phyloP scores from a whole-genome alignment of 1,284 basidiomycete species.

The Austroboletus novae-zelandiae region DNA sequence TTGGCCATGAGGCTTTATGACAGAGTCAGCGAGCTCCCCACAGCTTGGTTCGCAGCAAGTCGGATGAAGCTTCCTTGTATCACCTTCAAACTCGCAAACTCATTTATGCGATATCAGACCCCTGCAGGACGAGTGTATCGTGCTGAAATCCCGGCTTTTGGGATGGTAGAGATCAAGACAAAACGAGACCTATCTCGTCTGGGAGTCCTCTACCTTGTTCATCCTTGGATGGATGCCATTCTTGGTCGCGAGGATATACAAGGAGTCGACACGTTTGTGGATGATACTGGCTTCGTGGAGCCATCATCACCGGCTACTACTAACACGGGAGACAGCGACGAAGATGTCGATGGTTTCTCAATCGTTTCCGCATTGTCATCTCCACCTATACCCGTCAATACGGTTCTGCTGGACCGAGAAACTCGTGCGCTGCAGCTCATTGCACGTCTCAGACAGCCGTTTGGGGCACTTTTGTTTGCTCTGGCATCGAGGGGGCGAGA shows the following conservation, averaged over 20 bases:
- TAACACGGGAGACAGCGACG: background rate
- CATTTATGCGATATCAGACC: background rate
- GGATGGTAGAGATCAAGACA: background rate
- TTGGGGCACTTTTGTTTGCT: background rate
- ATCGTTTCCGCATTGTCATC: background rate
- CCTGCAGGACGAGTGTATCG: background rate
- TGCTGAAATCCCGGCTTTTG: background rate
- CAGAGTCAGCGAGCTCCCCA: background rate
- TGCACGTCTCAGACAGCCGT: background rate
- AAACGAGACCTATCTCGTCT: background rate
- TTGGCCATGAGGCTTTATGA: background rate
- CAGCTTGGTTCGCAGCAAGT: background rate
- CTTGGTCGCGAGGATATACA: background rate
- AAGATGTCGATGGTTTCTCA: background rate
- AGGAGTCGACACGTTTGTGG: background rate
- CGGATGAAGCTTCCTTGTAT: background rate
- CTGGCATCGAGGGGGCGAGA: background rate
- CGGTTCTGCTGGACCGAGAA: background rate
- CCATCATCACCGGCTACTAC: background rate
- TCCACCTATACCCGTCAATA: background rate
- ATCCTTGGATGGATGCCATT: background rate
- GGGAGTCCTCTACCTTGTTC: background rate
- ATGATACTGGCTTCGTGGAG: background rate
- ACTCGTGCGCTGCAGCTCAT: background rate
- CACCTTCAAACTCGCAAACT: background rate